Percentiles rank a stretch among this genome's conserved stretches.
These are phyloP conservation scores for Fagopyrum homotropicum DNA, from an alignment of 148 eudicot species.

Conservation along the genomic window DNA sequence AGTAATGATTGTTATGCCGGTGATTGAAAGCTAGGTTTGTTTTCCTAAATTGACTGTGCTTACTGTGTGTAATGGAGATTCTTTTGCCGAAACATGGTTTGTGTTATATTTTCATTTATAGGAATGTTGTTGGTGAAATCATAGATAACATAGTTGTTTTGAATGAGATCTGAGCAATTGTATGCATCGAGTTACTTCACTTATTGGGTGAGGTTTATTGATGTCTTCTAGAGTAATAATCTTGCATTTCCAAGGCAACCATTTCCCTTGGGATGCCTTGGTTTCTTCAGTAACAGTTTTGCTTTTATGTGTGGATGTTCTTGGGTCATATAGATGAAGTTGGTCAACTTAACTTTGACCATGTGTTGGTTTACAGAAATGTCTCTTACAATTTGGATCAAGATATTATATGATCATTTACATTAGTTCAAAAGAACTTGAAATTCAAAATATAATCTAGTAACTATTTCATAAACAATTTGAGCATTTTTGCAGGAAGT, in stretches of 20 bases:
- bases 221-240: not conserved
- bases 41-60: not conserved
- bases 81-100: not conserved
- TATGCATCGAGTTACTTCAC: not conserved
- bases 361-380: not conserved
- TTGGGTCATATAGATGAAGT: not conserved
- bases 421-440: too few species aligned
- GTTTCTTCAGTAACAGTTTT: too few species aligned
- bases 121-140: not conserved
- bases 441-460: too few species aligned
- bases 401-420: not conserved
- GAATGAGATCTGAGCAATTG: not conserved
- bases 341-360: not conserved
- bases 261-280: not conserved
- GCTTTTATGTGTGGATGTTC: too few species aligned
- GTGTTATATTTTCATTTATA: not conserved
- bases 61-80: not conserved
- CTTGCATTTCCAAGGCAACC: not conserved
- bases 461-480: not conserved
- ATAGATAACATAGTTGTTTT: not conserved
- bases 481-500: constrained; percentile 54
- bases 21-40: not conserved
- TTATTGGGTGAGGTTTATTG: not conserved
- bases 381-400: not conserved
- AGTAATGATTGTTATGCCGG: not conserved